These are phyloP conservation scores for Phellopilus nigrolimitatus DNA, from an alignment of 1,284 basidiomycete species.

Conservation along the genomic window DNA sequence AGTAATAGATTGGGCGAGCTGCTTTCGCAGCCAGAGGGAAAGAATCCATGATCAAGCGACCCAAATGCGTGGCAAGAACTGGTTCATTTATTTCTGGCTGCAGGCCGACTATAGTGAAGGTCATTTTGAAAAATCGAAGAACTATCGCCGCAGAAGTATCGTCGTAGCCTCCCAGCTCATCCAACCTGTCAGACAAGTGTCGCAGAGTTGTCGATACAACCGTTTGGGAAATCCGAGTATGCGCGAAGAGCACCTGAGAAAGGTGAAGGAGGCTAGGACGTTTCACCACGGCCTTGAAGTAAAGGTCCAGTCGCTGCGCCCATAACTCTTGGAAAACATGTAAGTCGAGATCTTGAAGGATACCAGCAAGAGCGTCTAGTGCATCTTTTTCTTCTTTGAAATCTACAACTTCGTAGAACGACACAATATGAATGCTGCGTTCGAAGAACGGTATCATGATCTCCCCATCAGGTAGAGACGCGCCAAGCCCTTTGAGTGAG, in stretches of 20 bases:
- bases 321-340: conserved; percentile 94
- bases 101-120: conserved; percentile 85
- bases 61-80: conserved; percentile 88
- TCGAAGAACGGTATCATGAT: conserved; percentile 86
- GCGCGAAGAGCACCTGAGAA: conserved; percentile 81
- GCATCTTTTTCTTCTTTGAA: conserved; percentile 82
- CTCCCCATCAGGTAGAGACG: conserved; percentile 80
- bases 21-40: conserved; percentile 93
- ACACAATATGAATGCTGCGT: conserved; percentile 80
- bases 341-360: conserved; percentile 78
- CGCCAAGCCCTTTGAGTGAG: conserved; percentile 77
- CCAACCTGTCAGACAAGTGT: conserved; percentile 82
- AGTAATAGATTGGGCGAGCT: conserved; percentile 89
- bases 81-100: conserved; percentile 83
- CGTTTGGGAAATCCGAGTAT: conserved; percentile 83
- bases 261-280: conserved; percentile 83
- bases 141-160: conserved; percentile 77
- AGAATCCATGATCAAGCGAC: conserved; percentile 95
- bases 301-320: conserved; percentile 87
- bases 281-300: conserved; percentile 75
- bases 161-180: conserved; percentile 82
- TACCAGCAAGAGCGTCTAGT: conserved; percentile 80
- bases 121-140: conserved; percentile 94
- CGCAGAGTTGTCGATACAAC: conserved; percentile 91
- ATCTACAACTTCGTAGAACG: conserved; percentile 75